phyloP scores from a whole-genome alignment of 306 rosid species.

The Prunus padus region DNA sequence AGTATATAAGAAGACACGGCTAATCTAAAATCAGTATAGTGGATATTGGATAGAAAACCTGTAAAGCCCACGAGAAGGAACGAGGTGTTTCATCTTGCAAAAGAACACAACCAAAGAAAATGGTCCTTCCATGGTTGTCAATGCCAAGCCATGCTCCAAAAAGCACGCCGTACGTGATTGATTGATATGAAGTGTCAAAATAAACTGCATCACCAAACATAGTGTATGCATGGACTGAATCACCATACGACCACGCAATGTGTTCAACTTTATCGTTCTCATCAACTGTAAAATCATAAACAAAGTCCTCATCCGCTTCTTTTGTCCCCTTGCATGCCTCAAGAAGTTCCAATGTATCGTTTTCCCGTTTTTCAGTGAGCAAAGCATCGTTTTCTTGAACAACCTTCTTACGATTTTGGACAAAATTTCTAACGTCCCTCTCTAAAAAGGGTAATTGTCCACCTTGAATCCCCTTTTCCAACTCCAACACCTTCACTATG shows the following conservation, averaged over 20 bases:
- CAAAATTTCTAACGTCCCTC: slow-evolving; percentile 94
- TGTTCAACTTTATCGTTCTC: slow-evolving; percentile 75
- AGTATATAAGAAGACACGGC: slow-evolving; percentile 24
- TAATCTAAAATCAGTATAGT: slow-evolving; percentile 36
- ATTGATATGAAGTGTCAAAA: slow-evolving; percentile 70
- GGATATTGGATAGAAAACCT: slow-evolving; percentile 58
- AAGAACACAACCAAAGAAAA: slow-evolving; percentile 77
- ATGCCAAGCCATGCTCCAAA: slow-evolving; percentile 97
- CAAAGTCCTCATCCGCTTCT: slow-evolving; percentile 64
- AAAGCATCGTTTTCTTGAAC: slow-evolving; percentile 83
- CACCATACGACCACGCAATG: slow-evolving; percentile 80
- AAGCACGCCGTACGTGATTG: slow-evolving; percentile 79
- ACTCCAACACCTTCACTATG: slow-evolving; percentile 91
- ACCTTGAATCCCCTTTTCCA: slow-evolving; percentile 93
- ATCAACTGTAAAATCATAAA: slow-evolving; percentile 79
- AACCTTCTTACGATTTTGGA: slow-evolving; percentile 83
- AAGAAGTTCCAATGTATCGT: slow-evolving; percentile 75
- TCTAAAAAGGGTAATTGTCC: slow-evolving; percentile 91
- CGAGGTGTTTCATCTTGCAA: slow-evolving; percentile 85
- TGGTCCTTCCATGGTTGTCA: slow-evolving; percentile 79
- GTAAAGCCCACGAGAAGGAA: slow-evolving; percentile 92
- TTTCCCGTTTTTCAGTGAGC: slow-evolving; percentile 84
- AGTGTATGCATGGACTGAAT: slow-evolving; percentile 58
- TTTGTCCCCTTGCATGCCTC: slow-evolving; percentile 85
- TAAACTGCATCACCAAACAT: slow-evolving; percentile 82